These are phyloP conservation scores for Knoxdaviesia capensis DNA, from an alignment of 2,329 filamentous ascomycete species.

Conservation along the genomic window DNA sequence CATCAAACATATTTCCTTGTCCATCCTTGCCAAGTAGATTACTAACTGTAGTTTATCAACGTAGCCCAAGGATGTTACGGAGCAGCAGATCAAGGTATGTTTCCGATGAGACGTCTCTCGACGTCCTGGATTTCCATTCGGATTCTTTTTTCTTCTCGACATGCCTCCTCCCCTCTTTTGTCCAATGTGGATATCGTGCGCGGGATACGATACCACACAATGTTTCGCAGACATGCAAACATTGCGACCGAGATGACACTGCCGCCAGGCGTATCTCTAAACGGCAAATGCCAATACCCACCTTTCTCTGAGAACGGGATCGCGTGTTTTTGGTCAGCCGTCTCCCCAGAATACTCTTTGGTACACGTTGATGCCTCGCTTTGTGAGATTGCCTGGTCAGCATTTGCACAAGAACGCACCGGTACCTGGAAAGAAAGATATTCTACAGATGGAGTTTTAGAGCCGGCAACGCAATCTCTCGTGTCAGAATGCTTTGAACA, in stretches of 20 bases:
- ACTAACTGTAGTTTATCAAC: slow-evolving; percentile 21
- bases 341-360: neutral
- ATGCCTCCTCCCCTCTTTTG: no score
- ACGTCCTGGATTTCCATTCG: slow-evolving; percentile 52
- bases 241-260: no score
- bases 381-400: slow-evolving; percentile 28
- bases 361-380: slow-evolving; percentile 2
- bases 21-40: neutral
- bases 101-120: slow-evolving; percentile 53
- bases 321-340: neutral
- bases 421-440: no score
- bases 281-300: no score
- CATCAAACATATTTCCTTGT: neutral
- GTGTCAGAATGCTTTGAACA: no score
- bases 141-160: slow-evolving; percentile 20
- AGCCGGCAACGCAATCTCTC: no score
- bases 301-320: neutral
- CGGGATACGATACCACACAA: no score
- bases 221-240: no score
- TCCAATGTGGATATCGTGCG: no score
- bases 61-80: slow-evolving; percentile 88
- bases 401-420: slow-evolving; percentile 9
- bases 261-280: no score
- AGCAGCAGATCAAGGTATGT: slow-evolving; percentile 99
- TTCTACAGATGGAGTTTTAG: no score